Base-by-base conservation (phyloP, 306 rosid species). In the Pterocarpus santalinus region DNA sequence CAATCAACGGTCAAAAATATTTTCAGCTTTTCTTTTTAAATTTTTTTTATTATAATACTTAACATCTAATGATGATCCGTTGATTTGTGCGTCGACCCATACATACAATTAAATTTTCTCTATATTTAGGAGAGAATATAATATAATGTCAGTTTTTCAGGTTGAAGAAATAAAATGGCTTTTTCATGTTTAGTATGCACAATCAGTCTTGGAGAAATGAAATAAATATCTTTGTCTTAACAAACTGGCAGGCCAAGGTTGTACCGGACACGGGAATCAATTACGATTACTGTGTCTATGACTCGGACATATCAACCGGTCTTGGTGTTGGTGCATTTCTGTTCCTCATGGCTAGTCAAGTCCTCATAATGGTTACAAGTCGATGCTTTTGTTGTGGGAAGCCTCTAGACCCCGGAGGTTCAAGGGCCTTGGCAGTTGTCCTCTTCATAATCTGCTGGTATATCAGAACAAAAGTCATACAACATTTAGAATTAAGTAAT, bases 351-450 rank as follows among this genome's bases (percentile, higher is more conserved):
- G 80, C 79, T 22, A 85, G 97, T 84, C 97, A 95, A 83, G 49
- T 84, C 78, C 38, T 90, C 69, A 76, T 95, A 78, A 95, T 95
- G 99, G 94, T 65, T 36, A 93, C 92, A 77, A 93, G 99, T 81
- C 92, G 95, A 79, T 95, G 97, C 91, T 95, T 95, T 89, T 95
- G 99, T 61, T 93, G 97, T 1, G 97, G 99, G 49, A 91, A 95
- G 85, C 80, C 99, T 74, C 90, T 95, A 76, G 88, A 72, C 73
- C 95, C 99, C 0, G 97, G 97, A 63, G 94, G 99, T 36, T 89
- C 99, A 28, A 93, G 99, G 82, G 97, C 99, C 4, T 93, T 87
- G 81, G 90, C 97, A 2, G 73, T 95, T 28, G 22, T 95, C 81
- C 94, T 95, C 65, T 93, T 95, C 97, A 84, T 95, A 57, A 62